Base-by-base conservation (phyloP, 768 basidiomycete species). In the Podaxis mareebaensis region DNA sequence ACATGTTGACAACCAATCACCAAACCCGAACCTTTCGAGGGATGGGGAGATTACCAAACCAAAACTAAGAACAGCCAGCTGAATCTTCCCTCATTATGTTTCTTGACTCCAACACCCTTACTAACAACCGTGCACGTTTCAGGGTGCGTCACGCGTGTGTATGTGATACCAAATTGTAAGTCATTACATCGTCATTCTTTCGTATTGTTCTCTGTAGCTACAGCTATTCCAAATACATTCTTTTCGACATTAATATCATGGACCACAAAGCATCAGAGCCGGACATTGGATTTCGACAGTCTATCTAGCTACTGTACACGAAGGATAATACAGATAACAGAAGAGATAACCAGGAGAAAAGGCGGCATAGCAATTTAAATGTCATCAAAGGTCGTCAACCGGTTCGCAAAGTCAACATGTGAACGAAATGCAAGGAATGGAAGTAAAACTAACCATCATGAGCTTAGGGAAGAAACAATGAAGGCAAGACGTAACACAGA, bases 11-110 rank as follows among this genome's bases (percentile, higher is more conserved):
- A 79, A 77, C 65, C 67, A 69, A 72, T 76, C 76, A 78, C 78
- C 79, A 74, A 74, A 67, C 75, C 82, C 75, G 77, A 71, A 81
- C 78, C 77, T 72, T 65, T 66, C 26, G 71, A 76, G 78, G 77
- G 70, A 77, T 81, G 82, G 75, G 77, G 81, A 81, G 65, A 78
- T 70, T 69, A 68, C 74, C 49, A 69, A 79, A 79, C 28, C 70
- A 81, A 81, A 76, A 83, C 83, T 84, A 84, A 85, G 83, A 84
- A 84, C 83, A 84, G 83, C 83, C 83, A 85, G 75, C 83, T 84
- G 83, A 85, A 73, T 63, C 61, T 71, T 65, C 36, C 59, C 53
- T 60, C 24, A 24, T 64, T 10, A 24, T 36, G 13, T 28, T 17
- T 36, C 22, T 48, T 11, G 12, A 17, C n/a, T 17, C 46, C 17